Evolutionary conservation across 2,329 filamentous ascomycete species (phyloP), one percentile per base, ranked within the genome.

Genomic region (Exophiala calicioides): DNA sequence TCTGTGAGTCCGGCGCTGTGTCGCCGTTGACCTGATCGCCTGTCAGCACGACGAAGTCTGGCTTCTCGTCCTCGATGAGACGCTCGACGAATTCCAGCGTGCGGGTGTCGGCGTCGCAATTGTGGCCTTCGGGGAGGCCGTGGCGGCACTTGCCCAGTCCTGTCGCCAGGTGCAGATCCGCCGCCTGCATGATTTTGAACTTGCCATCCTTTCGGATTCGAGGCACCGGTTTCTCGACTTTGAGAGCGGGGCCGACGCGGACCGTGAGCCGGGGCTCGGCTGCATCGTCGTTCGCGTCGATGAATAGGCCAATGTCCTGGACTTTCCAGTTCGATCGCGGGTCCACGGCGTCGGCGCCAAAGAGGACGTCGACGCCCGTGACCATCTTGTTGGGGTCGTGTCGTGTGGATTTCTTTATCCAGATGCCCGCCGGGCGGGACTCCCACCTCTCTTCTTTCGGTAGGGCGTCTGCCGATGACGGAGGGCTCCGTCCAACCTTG

Each of bases 1-100:
- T 93, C 65, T 95, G 90, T 7, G 88, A 86, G 72, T 98, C 93
- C 8, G 87, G 89, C 1, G 93, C 84, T 0, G 89, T 90, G 44
- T 94, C 91, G 38, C 93, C 93, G 59, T 98, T 97, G 47, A 97
- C 85, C 66, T 97, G 90, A 62, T 98, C 93, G 36, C 93, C 93
- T 55, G 86, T 93, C 32, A 98, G 73, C 3, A 98, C 83, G 2
- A 97, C 88, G 56, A 98, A 72, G 61, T 98, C 90, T 0, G 93
- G 93, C 66, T 88, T 90, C 72, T 98, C 93, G 42, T 95, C 86
- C 56, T 96, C 90, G 18, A 98, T 73, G 10, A 97, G 76, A 59
- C 78, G 82, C 53, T 80, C 81, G 34, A 97, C 80, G 64, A 97
- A 98, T 42, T 96, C 90, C 49, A 97, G 72, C 1, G 93, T 97